Conservation (phyloP, 2,329 filamentous ascomycete genomes). For the Akanthomyces uredinophilus region DNA sequence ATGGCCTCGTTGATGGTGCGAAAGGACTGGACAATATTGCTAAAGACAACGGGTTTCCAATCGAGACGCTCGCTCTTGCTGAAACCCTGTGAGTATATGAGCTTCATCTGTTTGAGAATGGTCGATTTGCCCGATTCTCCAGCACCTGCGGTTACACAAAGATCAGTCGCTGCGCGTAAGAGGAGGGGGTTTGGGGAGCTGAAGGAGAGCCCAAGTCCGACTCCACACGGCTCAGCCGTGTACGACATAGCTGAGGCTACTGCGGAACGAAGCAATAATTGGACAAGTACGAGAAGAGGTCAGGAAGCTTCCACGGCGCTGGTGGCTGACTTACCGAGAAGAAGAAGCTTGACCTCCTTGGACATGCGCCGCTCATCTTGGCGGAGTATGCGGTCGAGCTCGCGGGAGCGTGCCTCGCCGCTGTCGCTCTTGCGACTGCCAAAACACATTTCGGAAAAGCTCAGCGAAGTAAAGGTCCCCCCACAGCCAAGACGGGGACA, state of each 20-base stretch:
- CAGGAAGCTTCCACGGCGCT: background rate
- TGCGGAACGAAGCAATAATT: background rate
- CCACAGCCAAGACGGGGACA: slow-evolving; percentile 9
- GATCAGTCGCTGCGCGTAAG: slow-evolving; percentile 24
- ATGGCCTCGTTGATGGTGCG: slow-evolving; percentile 88
- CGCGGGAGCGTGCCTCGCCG: slow-evolving; percentile 54
- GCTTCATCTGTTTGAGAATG: slow-evolving; percentile 97
- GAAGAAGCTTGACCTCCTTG: slow-evolving; percentile 86
- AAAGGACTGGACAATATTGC: slow-evolving; percentile 89
- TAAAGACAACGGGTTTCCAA: slow-evolving; percentile 93
- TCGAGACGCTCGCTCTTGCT: slow-evolving; percentile 83
- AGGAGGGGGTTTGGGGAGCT: background rate
- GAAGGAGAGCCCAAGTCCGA: background rate
- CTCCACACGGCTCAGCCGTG: background rate
- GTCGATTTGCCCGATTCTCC: slow-evolving; percentile 91
- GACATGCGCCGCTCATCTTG: slow-evolving; percentile 82
- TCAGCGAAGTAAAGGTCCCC: background rate
- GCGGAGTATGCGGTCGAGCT: slow-evolving; percentile 82
- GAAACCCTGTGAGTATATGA: slow-evolving; percentile 93
- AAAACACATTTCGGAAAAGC: slow-evolving; percentile 54
- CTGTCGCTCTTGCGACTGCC: slow-evolving; percentile 49
- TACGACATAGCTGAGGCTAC: slow-evolving; percentile 17
- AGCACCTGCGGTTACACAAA: slow-evolving; percentile 56
- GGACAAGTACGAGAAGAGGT: background rate
- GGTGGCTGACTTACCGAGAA: slow-evolving; percentile 64